Conservation (phyloP, 139 green algal genomes). For the Klebsormidium nitens region DNA sequence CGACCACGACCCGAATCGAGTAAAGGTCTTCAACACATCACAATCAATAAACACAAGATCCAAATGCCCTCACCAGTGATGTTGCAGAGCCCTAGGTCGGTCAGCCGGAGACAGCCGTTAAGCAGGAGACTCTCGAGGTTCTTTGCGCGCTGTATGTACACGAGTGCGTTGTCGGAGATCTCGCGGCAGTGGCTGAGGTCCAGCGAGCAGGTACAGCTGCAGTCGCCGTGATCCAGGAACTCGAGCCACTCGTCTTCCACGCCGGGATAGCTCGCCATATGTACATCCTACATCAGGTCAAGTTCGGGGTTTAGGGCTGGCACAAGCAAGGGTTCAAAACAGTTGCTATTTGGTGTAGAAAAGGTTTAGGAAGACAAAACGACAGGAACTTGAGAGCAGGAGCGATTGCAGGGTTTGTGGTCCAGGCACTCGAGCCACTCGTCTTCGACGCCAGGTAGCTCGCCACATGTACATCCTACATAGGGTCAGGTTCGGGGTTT, state of each 20-base stretch:
- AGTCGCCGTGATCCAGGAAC: slow-evolving; percentile 2
- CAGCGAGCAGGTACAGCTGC: too few species aligned
- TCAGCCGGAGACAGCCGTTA: slow-evolving; percentile 5
- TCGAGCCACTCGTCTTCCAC: slow-evolving; percentile 26
- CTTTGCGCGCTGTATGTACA: slow-evolving; percentile 7
- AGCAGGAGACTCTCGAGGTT: slow-evolving; percentile 7
- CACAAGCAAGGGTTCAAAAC: too few species aligned
- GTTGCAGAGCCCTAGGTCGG: background rate
- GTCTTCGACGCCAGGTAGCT: slow-evolving; percentile 18
- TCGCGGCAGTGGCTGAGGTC: slow-evolving; percentile 1
- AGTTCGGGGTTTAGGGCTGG: too few species aligned
- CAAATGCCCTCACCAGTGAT: slow-evolving; percentile 12
- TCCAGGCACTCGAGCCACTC: slow-evolving; percentile 16
- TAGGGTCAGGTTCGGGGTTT: too few species aligned
- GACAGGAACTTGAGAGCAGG: too few species aligned
- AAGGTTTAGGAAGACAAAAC: too few species aligned
- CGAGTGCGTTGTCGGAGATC: slow-evolving; percentile 8
- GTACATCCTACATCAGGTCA: too few species aligned
- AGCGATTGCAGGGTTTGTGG: too few species aligned
- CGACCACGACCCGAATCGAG: too few species aligned
- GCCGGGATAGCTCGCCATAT: background rate
- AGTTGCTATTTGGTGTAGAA: too few species aligned
- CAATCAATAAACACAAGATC: too few species aligned
- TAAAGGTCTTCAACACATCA: too few species aligned
- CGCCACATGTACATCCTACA: slow-evolving; percentile 7